phyloP scores from a whole-genome alignment of 2,329 filamentous ascomycete genomes.

The Alternaria solani region DNA sequence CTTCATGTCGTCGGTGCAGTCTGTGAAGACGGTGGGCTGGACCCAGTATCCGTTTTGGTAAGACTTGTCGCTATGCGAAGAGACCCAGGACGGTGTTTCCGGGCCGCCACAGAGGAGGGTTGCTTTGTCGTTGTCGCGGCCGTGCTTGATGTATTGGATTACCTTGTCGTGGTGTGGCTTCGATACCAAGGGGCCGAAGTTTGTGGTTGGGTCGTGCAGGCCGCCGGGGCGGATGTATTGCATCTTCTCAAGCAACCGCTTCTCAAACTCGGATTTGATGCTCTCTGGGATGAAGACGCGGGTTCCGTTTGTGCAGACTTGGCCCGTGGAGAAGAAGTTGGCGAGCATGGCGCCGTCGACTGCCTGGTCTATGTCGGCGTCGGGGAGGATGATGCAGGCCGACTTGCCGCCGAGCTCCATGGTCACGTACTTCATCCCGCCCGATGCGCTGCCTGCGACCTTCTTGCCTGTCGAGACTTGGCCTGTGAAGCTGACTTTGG shows the following conservation, averaged over 20 bases:
- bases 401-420: slow-evolving; percentile 93
- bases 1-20: slow-evolving; percentile 83
- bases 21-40: slow-evolving; percentile 81
- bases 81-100: slow-evolving; percentile 63
- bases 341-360: slow-evolving; percentile 92
- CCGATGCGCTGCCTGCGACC: slow-evolving; percentile 77
- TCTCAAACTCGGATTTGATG: slow-evolving; percentile 74
- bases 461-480: slow-evolving; percentile 85
- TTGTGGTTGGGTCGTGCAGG: slow-evolving; percentile 74
- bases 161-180: slow-evolving; percentile 80
- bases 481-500: slow-evolving; percentile 90
- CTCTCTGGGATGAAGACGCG: slow-evolving; percentile 79
- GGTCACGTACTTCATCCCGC: slow-evolving; percentile 87
- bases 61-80: slow-evolving; percentile 47
- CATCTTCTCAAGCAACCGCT: slow-evolving; percentile 74
- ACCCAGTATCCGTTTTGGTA: slow-evolving; percentile 79
- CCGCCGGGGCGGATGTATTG: slow-evolving; percentile 74
- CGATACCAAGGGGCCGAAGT: slow-evolving; percentile 85
- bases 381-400: slow-evolving; percentile 79
- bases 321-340: slow-evolving; percentile 90
- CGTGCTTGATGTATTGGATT: slow-evolving; percentile 76
- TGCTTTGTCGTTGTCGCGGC: slow-evolving; percentile 75
- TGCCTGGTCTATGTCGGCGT: slow-evolving; percentile 79
- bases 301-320: slow-evolving; percentile 93
- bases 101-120: slow-evolving; percentile 76